Evolutionary conservation across 805 yeast species (phyloP), one percentile per base, ranked within the genome.

Genomic region (Nakazawaea ishiwadae): DNA sequence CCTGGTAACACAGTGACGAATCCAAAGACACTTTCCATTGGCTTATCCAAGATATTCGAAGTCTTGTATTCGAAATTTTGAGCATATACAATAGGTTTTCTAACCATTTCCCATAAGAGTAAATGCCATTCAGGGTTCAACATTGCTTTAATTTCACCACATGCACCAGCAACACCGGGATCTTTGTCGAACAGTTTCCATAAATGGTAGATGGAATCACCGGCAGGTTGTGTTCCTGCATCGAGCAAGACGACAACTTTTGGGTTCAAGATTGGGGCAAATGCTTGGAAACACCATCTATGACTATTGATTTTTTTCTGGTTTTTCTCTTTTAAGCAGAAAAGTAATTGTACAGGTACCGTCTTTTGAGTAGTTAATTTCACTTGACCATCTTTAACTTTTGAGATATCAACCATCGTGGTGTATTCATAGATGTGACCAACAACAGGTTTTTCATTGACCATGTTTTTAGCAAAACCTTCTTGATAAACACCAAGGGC

Each of bases 31-130:
- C 95, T 83, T 60, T 91, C 99, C 73, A 89, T 84, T 0, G 99
- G 97, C 61, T 93, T 91, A 66, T 93, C 98, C 45, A 91, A 69
- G 47, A 91, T 87, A 59, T 91, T 93, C 4, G 96, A 88, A 69
- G 89, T 90, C 62, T 93, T 93, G 61, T 93, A 93, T 59, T 91
- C 99, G 60, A 93, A 91, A 62, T 91, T 91, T 60, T 93, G 98
- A 0, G 97, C 95, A 3, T 98, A 96, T 8, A 91, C 91, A 42
- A 91, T 63, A 7, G 99, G 98, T 28, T 33, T 37, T n/a, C 39
- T 14, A 17, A 42, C n/a, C 36, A 42, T 36, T 11, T 37, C 38
- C 37, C 36, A 34, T 35, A 37, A 9, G 14, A 30, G 8, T 20
- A 32, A 31, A 23, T 36, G 20, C n/a, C 26, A 17, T 35, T 72